A percentile compares a stretch with the other conserved stretches of the same genome.
phyloP scores from a whole-genome alignment of 306 rosid species.

The Cicer cuneatum region DNA sequence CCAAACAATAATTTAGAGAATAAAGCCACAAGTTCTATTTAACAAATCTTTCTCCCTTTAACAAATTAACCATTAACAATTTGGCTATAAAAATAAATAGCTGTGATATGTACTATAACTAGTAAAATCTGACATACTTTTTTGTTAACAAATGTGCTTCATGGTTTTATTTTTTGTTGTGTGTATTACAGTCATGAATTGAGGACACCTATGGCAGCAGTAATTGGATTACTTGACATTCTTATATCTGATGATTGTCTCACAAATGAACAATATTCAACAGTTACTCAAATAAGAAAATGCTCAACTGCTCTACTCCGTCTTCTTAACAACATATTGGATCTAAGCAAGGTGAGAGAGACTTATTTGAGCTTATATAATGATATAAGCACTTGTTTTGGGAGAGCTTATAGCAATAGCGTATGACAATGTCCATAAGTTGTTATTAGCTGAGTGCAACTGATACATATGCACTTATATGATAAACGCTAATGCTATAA shows the following conservation, averaged over 20 bases:
- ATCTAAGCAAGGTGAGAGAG: constrained; percentile 79
- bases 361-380: too few relatives aligned
- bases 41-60: too few relatives aligned
- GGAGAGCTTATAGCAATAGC: too few relatives aligned
- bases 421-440: too few relatives aligned
- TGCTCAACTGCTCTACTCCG: constrained; percentile 96
- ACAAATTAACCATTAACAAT: too few relatives aligned
- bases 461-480: too few relatives aligned
- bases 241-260: constrained; percentile 96
- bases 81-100: too few relatives aligned
- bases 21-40: too few relatives aligned
- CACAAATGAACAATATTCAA: constrained; percentile 86
- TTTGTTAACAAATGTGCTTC: constrained; percentile 3
- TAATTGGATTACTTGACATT: constrained; percentile 95
- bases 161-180: constrained; percentile 30
- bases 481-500: too few relatives aligned
- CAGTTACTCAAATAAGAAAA: constrained; percentile 94
- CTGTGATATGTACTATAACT: background rate
- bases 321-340: constrained; percentile 96
- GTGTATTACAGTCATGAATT: constrained; percentile 80
- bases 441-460: too few relatives aligned
- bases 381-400: too few relatives aligned
- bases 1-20: too few relatives aligned
- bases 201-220: constrained; percentile 99
- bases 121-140: background rate